Evolutionary conservation across 2,329 filamentous ascomycete genomes (phyloP).

Genomic region (Hirsutella rhossiliensis): DNA sequence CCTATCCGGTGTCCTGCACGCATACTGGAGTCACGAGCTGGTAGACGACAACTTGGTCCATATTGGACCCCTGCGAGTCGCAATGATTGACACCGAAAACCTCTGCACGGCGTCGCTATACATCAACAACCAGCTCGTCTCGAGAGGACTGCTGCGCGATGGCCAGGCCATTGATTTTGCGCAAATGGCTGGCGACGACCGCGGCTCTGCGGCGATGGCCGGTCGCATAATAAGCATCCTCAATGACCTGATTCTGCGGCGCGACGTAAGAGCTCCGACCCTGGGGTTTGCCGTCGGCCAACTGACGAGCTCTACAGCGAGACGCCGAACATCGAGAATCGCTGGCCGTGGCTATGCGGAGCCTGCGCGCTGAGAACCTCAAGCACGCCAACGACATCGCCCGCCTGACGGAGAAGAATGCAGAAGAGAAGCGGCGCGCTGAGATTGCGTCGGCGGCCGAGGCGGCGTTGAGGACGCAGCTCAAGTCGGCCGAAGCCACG

Average conservation of each 20-base stretch:
- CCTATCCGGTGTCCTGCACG: background rate
- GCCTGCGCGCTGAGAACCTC: conserved; percentile 61
- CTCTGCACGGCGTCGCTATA: conserved; percentile 56
- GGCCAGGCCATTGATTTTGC: conserved; percentile 75
- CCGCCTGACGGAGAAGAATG: conserved; percentile 39
- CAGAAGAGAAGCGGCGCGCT: conserved; percentile 42
- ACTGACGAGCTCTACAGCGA: conserved; percentile 38
- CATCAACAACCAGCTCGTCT: conserved; percentile 61
- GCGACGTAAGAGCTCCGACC: conserved; percentile 51
- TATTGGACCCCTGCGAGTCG: conserved; percentile 4
- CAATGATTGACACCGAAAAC: conserved; percentile 48
- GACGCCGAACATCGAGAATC: conserved; percentile 83
- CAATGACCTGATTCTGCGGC: conserved; percentile 81
- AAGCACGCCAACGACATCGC: conserved; percentile 60
- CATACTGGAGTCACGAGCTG: background rate
- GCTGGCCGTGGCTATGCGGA: conserved; percentile 65
- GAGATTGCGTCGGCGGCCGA: conserved; percentile 57
- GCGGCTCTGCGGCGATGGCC: conserved; percentile 52
- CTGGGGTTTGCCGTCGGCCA: background rate
- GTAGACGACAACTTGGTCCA: background rate
- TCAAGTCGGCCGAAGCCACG: conserved; percentile 62
- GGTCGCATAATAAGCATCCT: conserved; percentile 82
- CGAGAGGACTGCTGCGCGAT: conserved; percentile 52
- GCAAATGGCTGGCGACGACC: conserved; percentile 49
- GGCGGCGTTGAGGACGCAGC: conserved; percentile 53